Evolutionary conservation across 805 yeast species (phyloP).

Genomic region (Candida andamanensis): DNA sequence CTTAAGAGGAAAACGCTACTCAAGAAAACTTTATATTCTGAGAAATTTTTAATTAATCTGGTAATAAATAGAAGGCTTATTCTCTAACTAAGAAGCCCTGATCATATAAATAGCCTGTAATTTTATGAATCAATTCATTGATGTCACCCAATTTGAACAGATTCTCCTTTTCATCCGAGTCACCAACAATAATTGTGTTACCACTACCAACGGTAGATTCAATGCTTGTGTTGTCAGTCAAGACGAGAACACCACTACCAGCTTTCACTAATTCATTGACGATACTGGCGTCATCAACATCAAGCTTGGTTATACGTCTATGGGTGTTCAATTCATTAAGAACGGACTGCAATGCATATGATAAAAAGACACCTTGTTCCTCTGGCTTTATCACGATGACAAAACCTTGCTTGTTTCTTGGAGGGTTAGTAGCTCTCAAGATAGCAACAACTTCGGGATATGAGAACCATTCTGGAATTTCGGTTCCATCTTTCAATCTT

Average conservation of each 20-base stretch:
- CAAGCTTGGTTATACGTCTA: constrained; percentile 65
- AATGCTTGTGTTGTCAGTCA: constrained; percentile 23
- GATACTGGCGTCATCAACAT: constrained; percentile 45
- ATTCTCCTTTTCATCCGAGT: constrained; percentile 9
- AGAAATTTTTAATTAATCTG: no score
- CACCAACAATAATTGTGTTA: constrained; percentile 41
- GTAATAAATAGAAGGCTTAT: no score
- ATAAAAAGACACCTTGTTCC: constrained; percentile 40
- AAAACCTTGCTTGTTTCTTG: constrained; percentile 86
- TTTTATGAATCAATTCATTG: constrained; percentile 57
- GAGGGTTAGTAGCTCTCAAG: constrained; percentile 88
- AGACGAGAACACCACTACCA: constrained; percentile 79
- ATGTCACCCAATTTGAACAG: constrained; percentile 18
- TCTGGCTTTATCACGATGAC: constrained; percentile 62
- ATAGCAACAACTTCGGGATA: constrained; percentile 94
- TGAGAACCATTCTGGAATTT: constrained; percentile 95
- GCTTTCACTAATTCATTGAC: constrained; percentile 75
- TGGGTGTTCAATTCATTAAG: constrained; percentile 86
- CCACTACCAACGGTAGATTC: constrained; percentile 51
- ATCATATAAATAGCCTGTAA: constrained; percentile 67
- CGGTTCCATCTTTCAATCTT: constrained; percentile 77
- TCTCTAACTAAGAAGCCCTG: constrained; percentile 91
- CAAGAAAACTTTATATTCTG: no score
- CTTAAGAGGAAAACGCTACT: no score
- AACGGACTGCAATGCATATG: constrained; percentile 83